These are phyloP conservation scores for Pythium phragmitis DNA, from an alignment of 352 stramenopile species.

Conservation along the genomic window DNA sequence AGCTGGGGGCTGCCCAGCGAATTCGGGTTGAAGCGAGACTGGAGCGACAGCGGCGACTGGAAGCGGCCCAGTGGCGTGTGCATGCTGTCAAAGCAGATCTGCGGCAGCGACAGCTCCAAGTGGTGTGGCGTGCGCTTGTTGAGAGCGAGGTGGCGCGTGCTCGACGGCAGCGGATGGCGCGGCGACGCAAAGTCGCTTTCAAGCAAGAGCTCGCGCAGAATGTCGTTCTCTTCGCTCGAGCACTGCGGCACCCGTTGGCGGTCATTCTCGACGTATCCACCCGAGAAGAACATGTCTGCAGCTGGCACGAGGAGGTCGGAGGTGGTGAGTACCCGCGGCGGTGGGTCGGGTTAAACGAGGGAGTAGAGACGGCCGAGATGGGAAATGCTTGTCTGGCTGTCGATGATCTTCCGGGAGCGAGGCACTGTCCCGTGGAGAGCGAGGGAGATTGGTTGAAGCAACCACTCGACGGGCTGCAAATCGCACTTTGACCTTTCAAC, in stretches of 20 bases:
- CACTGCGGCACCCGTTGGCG: slow-evolving; percentile 39
- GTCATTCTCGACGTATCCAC: slow-evolving; percentile 65
- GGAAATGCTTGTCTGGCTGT: slow-evolving; percentile 2
- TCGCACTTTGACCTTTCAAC: slow-evolving; percentile 28
- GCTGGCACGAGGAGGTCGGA: neutral
- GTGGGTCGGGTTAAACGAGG: neutral
- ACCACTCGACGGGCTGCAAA: slow-evolving; percentile 22
- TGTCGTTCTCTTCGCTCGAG: slow-evolving; percentile 66
- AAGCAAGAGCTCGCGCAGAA: slow-evolving; percentile 70
- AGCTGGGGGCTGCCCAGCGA: slow-evolving; percentile 18
- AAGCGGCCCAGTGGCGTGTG: slow-evolving; percentile 57
- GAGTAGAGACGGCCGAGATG: slow-evolving; percentile 9
- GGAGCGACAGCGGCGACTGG: slow-evolving; percentile 41
- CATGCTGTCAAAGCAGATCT: slow-evolving; percentile 60
- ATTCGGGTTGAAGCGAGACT: slow-evolving; percentile 30
- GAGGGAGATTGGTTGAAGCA: neutral
- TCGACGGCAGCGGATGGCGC: slow-evolving; percentile 36
- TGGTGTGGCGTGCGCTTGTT: slow-evolving; percentile 55
- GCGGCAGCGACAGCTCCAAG: slow-evolving; percentile 64
- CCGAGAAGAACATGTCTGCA: slow-evolving; percentile 66
- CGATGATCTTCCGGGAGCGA: slow-evolving; percentile 1
- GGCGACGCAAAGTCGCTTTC: slow-evolving; percentile 70
- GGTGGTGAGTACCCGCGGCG: slow-evolving; percentile 3
- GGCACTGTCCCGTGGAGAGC: slow-evolving; percentile 6
- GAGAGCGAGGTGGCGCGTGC: slow-evolving; percentile 39